phyloP scores from a whole-genome alignment of 169 alveolate species.

The Plasmodium reichenowi region DNA sequence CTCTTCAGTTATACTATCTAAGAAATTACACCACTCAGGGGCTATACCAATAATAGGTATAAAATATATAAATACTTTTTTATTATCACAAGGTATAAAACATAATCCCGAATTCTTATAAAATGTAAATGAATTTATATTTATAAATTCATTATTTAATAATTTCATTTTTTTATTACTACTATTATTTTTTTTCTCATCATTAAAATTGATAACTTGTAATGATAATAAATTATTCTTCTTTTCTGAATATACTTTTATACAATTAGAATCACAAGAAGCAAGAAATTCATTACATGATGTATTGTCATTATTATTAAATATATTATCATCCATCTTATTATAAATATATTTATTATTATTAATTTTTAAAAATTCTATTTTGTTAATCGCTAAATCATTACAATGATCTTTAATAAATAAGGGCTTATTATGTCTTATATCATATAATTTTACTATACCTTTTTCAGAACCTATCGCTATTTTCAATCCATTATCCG shows the following conservation, averaged over 20 bases:
- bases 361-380: slow-evolving; percentile 79
- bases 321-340: not conserved
- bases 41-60: slow-evolving; percentile 96
- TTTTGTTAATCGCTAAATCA: slow-evolving; percentile 78
- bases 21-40: slow-evolving; percentile 97
- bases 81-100: slow-evolving; percentile 94
- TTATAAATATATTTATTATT: slow-evolving; percentile 73
- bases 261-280: slow-evolving; percentile 81
- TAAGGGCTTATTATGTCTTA: slow-evolving; percentile 82
- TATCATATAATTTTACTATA: slow-evolving; percentile 79
- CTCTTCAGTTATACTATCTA: slow-evolving; percentile 97
- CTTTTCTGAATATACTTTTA: slow-evolving; percentile 76
- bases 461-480: slow-evolving; percentile 83
- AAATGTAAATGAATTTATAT: slow-evolving; percentile 81
- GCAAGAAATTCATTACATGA: slow-evolving; percentile 79
- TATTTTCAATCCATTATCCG: slow-evolving; percentile 82
- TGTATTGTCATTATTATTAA: not conserved
- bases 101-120: slow-evolving; percentile 93
- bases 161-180: slow-evolving; percentile 26
- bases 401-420: slow-evolving; percentile 79
- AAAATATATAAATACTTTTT: slow-evolving; percentile 94
- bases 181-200: slow-evolving; percentile 19
- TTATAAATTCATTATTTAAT: slow-evolving; percentile 39
- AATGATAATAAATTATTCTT: slow-evolving; percentile 74
- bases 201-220: slow-evolving; percentile 75